A percentile compares a stretch with the other conserved stretches of the same genome.
Evolutionary conservation across 306 rosid genomes (phyloP).

Genomic region (Begonia peltatifolia): DNA sequence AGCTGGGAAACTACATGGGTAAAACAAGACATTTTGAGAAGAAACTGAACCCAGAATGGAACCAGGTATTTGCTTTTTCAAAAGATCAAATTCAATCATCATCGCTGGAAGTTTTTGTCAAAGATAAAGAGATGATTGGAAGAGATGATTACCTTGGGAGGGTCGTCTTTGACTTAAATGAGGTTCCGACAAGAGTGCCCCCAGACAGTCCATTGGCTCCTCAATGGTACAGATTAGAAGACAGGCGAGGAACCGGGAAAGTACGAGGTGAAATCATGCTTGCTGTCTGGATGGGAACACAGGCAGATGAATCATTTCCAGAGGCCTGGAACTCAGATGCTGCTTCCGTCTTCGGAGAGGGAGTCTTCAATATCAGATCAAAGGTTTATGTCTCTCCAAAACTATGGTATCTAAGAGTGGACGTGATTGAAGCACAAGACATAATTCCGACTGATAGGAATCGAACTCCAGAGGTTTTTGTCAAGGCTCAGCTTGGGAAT

Average conservation of each 20-base stretch:
- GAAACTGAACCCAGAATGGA: slow-evolving; percentile 82
- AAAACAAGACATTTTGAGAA: slow-evolving; percentile 66
- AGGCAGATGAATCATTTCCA: slow-evolving; percentile 88
- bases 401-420: slow-evolving; percentile 75
- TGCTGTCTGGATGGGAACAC: slow-evolving; percentile 97
- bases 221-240: slow-evolving; percentile 84
- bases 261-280: slow-evolving; percentile 86
- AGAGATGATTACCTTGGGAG: slow-evolving; percentile 83
- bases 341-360: slow-evolving; percentile 68
- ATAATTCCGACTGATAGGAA: slow-evolving; percentile 58
- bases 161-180: slow-evolving; percentile 69
- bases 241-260: slow-evolving; percentile 50
- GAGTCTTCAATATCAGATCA: slow-evolving; percentile 66
- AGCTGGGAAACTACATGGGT: slow-evolving; percentile 81
- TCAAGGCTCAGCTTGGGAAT: slow-evolving; percentile 74
- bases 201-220: slow-evolving; percentile 94
- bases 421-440: slow-evolving; percentile 89
- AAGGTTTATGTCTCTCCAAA: slow-evolving; percentile 95
- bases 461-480: slow-evolving; percentile 54
- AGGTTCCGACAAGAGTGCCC: slow-evolving; percentile 83
- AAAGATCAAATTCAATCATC: slow-evolving; percentile 79
- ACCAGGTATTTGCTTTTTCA: slow-evolving; percentile 88
- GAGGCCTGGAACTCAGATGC: slow-evolving; percentile 97
- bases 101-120: slow-evolving; percentile 64
- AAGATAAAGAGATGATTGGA: slow-evolving; percentile 76